These are phyloP conservation scores for Ceriops decandra DNA, from an alignment of 345 rosid genomes.

Conservation along the genomic window DNA sequence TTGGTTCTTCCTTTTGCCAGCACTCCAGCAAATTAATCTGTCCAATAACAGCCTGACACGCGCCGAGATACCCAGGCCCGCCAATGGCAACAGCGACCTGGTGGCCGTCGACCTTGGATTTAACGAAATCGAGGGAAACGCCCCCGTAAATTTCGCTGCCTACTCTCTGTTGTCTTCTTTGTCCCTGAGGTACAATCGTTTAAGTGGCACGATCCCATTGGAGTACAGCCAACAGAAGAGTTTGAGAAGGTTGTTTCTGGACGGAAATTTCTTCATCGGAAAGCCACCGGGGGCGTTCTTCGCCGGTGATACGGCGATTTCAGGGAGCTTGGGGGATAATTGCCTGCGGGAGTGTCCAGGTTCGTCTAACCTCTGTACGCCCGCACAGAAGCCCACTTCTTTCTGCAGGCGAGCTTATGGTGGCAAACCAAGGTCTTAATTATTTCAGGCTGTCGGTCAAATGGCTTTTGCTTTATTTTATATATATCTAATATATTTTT, in stretches of 20 bases:
- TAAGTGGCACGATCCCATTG: conserved; percentile 68
- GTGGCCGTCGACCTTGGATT: conserved; percentile 83
- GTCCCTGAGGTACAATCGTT: conserved; percentile 61
- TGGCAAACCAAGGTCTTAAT: conserved; percentile 54
- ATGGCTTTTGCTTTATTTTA: no score
- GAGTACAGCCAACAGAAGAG: conserved; percentile 51
- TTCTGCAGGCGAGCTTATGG: conserved; percentile 80
- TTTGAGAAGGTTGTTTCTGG: conserved; percentile 60
- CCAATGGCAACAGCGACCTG: conserved; percentile 35
- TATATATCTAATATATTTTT: no score
- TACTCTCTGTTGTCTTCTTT: conserved; percentile 60
- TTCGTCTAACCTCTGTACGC: conserved; percentile 66
- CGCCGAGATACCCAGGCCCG: conserved; percentile 47
- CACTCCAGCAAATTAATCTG: conserved; percentile 70
- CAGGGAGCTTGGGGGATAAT: conserved; percentile 87
- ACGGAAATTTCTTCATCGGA: conserved; percentile 80
- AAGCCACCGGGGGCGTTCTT: conserved; percentile 65
- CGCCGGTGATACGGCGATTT: conserved; percentile 27
- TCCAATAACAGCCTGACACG: conserved; percentile 65
- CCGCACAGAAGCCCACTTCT: conserved; percentile 67
- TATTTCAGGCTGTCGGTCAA: conserved; percentile 21
- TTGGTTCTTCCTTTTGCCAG: conserved; percentile 73
- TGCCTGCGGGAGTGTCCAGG: conserved; percentile 75
- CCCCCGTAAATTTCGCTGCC: conserved; percentile 50
- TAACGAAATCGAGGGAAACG: conserved; percentile 52